Evolutionary conservation across 495 filamentous ascomycete species (phyloP).

Genomic region (Aspergillus conjunctus): DNA sequence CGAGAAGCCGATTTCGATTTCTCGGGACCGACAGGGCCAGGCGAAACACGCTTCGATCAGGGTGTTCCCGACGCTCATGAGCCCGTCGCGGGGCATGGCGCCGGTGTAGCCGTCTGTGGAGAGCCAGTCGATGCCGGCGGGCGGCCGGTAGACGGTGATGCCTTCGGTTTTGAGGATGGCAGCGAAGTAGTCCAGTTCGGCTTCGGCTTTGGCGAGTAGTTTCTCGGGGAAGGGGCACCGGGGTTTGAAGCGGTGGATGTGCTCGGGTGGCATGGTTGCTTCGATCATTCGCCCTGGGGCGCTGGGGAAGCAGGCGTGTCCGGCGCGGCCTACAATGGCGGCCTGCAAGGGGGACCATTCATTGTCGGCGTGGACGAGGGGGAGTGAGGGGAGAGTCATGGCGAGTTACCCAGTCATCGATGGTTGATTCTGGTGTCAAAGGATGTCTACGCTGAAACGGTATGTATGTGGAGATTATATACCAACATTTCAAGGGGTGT

Average conservation of each 20-base stretch:
- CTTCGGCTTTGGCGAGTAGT: constrained; percentile 21
- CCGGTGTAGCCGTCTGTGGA: constrained; percentile 22
- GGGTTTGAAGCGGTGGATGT: constrained; percentile 20
- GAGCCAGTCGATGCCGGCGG: constrained; percentile 21
- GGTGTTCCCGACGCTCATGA: constrained; percentile 26
- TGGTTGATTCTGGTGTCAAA: no score
- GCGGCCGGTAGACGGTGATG: constrained; percentile 24
- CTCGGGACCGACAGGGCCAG: constrained; percentile 23
- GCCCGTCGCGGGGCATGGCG: constrained; percentile 28
- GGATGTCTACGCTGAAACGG: no score
- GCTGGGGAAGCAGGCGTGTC: constrained; percentile 19
- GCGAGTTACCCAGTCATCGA: no score
- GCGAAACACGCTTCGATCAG: constrained; percentile 29
- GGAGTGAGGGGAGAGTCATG: constrained; percentile 8
- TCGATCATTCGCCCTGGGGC: constrained; percentile 21
- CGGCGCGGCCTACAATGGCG: constrained; percentile 25
- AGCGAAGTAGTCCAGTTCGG: constrained; percentile 25
- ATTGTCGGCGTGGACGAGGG: constrained; percentile 14
- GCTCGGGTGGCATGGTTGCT: constrained; percentile 22
- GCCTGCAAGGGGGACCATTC: constrained; percentile 26
- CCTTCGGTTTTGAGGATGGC: constrained; percentile 22
- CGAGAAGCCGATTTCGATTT: constrained; percentile 22
- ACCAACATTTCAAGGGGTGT: no score
- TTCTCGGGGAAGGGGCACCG: constrained; percentile 18
- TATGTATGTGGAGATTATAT: no score